A percentile compares a stretch with the other conserved stretches of the same genome.
These are phyloP conservation scores for Thermothelomyces thermophilus DNA, from an alignment of 2,329 filamentous ascomycete species.

Conservation along the genomic window DNA sequence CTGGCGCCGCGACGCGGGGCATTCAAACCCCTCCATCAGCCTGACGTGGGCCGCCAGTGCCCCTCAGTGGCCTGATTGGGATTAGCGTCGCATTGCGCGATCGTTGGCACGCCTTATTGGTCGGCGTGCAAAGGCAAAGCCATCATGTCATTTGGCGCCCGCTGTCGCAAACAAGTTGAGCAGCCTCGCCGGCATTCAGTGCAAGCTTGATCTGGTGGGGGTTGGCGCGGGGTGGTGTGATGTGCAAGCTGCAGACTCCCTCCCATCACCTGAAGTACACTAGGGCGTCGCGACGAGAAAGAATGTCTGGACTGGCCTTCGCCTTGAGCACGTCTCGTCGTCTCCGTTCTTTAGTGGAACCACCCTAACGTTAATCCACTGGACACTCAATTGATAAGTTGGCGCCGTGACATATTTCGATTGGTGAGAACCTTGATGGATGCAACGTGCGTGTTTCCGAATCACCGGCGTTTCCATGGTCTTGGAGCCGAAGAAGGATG, in stretches of 20 bases:
- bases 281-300: not conserved
- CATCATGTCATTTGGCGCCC: conserved; percentile 26
- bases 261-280: not conserved
- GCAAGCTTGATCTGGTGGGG: not conserved
- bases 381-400: too few relatives aligned
- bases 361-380: too few relatives aligned
- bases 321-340: too few relatives aligned
- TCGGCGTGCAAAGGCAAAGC: conserved; percentile 1
- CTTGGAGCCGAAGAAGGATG: too few relatives aligned
- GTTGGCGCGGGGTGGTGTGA: not conserved
- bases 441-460: not conserved
- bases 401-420: too few relatives aligned
- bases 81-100: conserved; percentile 28
- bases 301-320: too few relatives aligned
- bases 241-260: too few relatives aligned
- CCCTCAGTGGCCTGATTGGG: conserved; percentile 23
- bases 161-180: conserved; percentile 19
- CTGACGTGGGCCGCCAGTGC: conserved; percentile 22
- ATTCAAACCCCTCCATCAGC: conserved; percentile 24
- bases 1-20: conserved; percentile 17
- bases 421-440: not conserved
- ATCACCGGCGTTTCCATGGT: too few relatives aligned
- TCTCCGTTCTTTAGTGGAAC: too few relatives aligned
- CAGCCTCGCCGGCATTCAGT: not conserved
- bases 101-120: conserved; percentile 23